Evolutionary conservation across 768 basidiomycete species (phyloP).

Genomic region (Rickenella mellea): DNA sequence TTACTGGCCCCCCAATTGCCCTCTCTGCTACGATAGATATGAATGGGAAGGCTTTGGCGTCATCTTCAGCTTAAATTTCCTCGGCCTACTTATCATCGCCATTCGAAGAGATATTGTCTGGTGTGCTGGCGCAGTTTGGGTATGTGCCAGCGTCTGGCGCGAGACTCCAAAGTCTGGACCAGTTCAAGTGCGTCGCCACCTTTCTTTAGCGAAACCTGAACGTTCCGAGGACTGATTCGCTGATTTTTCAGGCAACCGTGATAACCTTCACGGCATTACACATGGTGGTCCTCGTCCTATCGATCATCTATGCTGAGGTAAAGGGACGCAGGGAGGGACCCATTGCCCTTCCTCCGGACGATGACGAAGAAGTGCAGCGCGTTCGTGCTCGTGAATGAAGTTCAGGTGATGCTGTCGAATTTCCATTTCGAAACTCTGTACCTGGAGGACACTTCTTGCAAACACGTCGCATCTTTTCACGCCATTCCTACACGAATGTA

Average conservation of each 20-base stretch:
- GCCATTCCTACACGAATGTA: no score
- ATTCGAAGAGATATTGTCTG: conserved; percentile 63
- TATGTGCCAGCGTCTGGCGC: conserved; percentile 56
- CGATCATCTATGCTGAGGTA: conserved; percentile 28
- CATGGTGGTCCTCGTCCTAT: conserved; percentile 46
- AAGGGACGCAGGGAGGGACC: conserved; percentile 21
- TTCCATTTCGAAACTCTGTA: no score
- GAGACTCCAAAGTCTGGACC: conserved; percentile 51
- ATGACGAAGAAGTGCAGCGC: conserved; percentile 18
- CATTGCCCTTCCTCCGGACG: conserved; percentile 35
- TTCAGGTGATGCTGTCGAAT: no score
- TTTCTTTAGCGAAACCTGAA: neutral
- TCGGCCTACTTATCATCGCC: conserved; percentile 45
- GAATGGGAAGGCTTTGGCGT: conserved; percentile 69
- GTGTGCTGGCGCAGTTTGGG: conserved; percentile 68
- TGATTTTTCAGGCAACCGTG: conserved; percentile 37
- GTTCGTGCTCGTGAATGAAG: no score
- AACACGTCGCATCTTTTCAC: no score
- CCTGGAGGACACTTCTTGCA: no score
- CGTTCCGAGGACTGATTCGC: neutral
- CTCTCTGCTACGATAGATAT: conserved; percentile 46
- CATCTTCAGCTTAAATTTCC: conserved; percentile 51
- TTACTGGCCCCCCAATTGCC: conserved; percentile 42
- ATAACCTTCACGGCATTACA: conserved; percentile 59
- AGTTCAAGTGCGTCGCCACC: conserved; percentile 43